Conservation (phyloP, 2,329 filamentous ascomycete genomes). For the Amauroascus verrucosus region DNA sequence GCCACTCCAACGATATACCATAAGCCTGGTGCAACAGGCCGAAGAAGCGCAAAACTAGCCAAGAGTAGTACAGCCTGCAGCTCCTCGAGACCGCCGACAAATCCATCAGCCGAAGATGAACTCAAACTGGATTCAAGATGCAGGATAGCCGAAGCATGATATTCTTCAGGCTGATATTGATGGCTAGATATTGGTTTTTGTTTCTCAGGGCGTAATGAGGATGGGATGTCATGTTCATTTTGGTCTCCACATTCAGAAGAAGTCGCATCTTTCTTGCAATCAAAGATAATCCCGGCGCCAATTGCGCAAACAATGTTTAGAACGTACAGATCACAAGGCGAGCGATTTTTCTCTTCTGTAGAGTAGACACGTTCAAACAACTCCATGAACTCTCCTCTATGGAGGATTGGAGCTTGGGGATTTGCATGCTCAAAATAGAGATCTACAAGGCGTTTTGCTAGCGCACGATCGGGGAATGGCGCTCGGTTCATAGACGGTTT, state of each 20-base stretch:
- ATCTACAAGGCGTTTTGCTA: conserved; percentile 62
- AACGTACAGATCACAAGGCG: conserved; percentile 77
- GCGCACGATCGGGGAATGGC: conserved; percentile 65
- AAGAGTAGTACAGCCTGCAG: conserved; percentile 85
- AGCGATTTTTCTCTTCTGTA: conserved; percentile 54
- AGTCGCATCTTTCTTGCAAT: conserved; percentile 26
- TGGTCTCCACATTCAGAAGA: conserved; percentile 1
- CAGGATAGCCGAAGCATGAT: conserved; percentile 87
- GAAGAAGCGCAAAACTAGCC: conserved; percentile 79
- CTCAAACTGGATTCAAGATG: conserved; percentile 77
- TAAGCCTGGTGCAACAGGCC: conserved; percentile 82
- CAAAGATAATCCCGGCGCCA: conserved; percentile 83
- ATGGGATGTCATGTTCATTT: conserved; percentile 13
- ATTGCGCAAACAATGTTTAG: conserved; percentile 97
- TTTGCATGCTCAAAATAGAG: conserved; percentile 96
- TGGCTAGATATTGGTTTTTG: conserved; percentile 47
- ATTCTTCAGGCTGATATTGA: conserved; percentile 79
- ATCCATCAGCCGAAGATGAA: conserved; percentile 55
- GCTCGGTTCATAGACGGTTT: conserved; percentile 79
- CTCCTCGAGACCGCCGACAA: conserved; percentile 83
- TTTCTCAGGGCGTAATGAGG: conserved; percentile 29
- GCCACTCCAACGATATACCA: conserved; percentile 98
- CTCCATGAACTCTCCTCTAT: conserved; percentile 78
- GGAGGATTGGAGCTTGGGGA: conserved; percentile 86
- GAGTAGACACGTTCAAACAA: conserved; percentile 76